Percentiles rank a stretch among this genome's conserved stretches.
Conservation (phyloP, 1,284 basidiomycete genomes). For the Boletus semigastroideus region DNA sequence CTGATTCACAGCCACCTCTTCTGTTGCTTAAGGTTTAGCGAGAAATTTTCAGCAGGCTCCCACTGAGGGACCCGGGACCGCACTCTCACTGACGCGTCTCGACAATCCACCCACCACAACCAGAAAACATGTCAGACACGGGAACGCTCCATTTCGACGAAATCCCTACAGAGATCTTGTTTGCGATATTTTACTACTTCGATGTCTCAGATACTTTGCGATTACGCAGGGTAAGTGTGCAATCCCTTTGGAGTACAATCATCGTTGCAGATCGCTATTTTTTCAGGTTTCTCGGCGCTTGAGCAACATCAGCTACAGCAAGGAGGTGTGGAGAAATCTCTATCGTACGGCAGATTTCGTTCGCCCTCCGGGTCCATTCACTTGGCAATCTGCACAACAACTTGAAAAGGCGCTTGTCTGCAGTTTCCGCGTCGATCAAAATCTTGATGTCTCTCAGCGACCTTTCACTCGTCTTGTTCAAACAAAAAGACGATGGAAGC, state of each 20-base stretch:
- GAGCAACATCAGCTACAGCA: neutral
- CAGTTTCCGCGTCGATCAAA: slow-evolving; percentile 7
- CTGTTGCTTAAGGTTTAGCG: no score
- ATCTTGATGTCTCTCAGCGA: neutral
- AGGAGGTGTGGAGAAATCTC: slow-evolving; percentile 15
- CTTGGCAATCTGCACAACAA: slow-evolving; percentile 11
- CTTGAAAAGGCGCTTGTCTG: slow-evolving; percentile 12
- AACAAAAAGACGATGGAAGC: neutral
- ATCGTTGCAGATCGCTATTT: neutral
- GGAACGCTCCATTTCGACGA: neutral
- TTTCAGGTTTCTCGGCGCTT: slow-evolving; percentile 20
- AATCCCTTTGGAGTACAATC: neutral
- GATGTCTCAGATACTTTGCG: slow-evolving; percentile 20
- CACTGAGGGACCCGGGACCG: no score
- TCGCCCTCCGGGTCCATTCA: slow-evolving; percentile 22
- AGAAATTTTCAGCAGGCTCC: no score
- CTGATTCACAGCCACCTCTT: no score
- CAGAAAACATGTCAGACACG: neutral
- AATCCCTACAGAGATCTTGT: neutral
- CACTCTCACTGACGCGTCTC: no score
- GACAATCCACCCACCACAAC: no score
- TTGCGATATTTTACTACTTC: slow-evolving; percentile 9
- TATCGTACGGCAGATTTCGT: slow-evolving; percentile 17
- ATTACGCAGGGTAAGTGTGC: slow-evolving; percentile 16
- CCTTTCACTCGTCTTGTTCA: neutral